phyloP scores from a whole-genome alignment of 257 asterid genomes.

The Mentha longifolia region DNA sequence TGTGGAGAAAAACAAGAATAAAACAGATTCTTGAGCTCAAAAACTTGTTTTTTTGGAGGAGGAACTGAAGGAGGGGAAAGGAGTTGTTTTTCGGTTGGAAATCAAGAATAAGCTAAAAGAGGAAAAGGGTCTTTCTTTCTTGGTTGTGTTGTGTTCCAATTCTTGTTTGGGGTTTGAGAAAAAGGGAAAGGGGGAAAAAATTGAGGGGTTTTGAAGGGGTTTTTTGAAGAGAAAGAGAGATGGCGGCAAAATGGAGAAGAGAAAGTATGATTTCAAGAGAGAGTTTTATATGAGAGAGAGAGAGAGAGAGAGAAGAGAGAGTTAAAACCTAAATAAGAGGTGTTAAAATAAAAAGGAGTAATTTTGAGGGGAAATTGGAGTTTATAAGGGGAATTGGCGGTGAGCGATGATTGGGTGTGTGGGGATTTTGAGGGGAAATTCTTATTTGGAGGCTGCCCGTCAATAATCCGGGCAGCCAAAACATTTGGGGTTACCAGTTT shows the following conservation, averaged over 20 bases:
- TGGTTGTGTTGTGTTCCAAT: conserved; percentile 2
- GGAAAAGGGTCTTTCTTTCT: conserved; percentile 41
- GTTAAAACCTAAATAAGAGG: conserved; percentile 24
- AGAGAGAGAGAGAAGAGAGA: conserved; percentile 8
- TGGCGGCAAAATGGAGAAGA: conserved; percentile 59
- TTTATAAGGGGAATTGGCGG: conserved; percentile 26
- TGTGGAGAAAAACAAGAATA: conserved; percentile 3
- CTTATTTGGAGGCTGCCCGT: conserved; percentile 53
- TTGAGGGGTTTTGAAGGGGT: conserved; percentile 1
- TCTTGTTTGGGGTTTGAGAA: background rate
- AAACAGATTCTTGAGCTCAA: conserved; percentile 16
- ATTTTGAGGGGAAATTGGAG: conserved; percentile 23
- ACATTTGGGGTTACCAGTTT: conserved; percentile 35
- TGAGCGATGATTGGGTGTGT: conserved; percentile 29
- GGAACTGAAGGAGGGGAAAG: too few relatives aligned
- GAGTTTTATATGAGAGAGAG: background rate
- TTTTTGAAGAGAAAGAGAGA: conserved; percentile 30
- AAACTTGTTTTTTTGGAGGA: background rate
- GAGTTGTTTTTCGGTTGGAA: background rate
- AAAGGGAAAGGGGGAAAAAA: background rate
- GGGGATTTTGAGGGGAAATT: conserved; percentile 32
- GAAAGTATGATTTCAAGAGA: conserved; percentile 1
- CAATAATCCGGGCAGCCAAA: conserved; percentile 47
- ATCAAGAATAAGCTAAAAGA: conserved; percentile 49
- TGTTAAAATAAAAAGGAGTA: conserved; percentile 15